phyloP scores from a whole-genome alignment of 2,329 filamentous ascomycete species.

The Trichoderma hamatum region DNA sequence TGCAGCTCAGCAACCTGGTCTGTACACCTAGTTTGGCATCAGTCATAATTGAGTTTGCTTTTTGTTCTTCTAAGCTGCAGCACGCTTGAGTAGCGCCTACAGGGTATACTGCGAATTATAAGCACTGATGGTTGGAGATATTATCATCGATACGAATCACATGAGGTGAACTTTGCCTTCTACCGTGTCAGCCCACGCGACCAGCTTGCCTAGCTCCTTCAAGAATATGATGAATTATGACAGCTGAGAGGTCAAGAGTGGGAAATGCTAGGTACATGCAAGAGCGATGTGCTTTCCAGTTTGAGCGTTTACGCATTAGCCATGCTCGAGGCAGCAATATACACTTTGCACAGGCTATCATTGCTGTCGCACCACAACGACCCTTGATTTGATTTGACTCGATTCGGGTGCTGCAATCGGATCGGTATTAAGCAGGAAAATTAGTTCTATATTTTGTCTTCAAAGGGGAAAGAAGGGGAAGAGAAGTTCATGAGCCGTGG shows the following conservation, averaged over 20 bases:
- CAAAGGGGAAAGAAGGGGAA: slow-evolving; percentile 5
- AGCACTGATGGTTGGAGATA: not conserved
- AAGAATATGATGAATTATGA: slow-evolving; percentile 9
- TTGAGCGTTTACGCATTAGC: not conserved
- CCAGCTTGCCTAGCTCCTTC: slow-evolving; percentile 1
- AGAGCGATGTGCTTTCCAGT: not conserved
- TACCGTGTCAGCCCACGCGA: slow-evolving; percentile 16
- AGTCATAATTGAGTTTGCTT: slow-evolving; percentile 18
- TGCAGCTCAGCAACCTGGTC: slow-evolving; percentile 17
- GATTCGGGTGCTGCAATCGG: not conserved
- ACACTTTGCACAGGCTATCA: not conserved
- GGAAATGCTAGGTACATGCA: too few relatives aligned
- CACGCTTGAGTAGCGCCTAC: not conserved
- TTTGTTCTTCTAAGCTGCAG: not conserved
- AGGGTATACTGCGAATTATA: not conserved
- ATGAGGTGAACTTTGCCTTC: slow-evolving; percentile 11
- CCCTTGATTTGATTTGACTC: slow-evolving; percentile 11
- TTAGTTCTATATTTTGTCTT: slow-evolving; percentile 4
- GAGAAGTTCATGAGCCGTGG: slow-evolving; percentile 16
- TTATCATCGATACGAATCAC: slow-evolving; percentile 9
- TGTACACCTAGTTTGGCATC: slow-evolving; percentile 11
- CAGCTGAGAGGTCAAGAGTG: not conserved
- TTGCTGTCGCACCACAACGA: slow-evolving; percentile 18
- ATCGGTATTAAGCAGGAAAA: not conserved
- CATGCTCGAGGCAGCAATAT: not conserved